Conservation (phyloP, 345 rosid species). For the Melaleuca alternifolia region DNA sequence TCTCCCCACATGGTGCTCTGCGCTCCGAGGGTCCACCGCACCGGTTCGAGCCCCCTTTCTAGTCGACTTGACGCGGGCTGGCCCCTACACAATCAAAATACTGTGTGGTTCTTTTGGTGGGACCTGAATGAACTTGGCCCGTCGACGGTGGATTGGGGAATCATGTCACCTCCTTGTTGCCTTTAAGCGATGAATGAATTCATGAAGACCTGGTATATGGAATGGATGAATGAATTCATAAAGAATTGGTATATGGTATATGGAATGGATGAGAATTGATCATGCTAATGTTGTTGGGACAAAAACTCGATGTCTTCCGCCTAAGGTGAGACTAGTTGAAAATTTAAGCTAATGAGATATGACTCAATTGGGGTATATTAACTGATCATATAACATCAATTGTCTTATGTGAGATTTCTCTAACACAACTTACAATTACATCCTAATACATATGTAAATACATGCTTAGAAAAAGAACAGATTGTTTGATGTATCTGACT, state of each 20-base stretch:
- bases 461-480: background rate
- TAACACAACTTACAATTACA: no score
- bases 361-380: no score
- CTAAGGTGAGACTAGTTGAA: no score
- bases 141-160: background rate
- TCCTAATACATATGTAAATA: background rate
- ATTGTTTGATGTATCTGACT: background rate
- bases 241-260: no score
- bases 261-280: no score
- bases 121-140: background rate
- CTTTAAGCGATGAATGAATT: background rate
- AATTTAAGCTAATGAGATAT: no score
- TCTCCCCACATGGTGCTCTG: background rate
- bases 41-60: background rate
- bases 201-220: background rate
- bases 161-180: background rate
- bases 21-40: background rate
- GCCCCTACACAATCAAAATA: background rate
- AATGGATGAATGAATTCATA: no score
- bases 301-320: no score
- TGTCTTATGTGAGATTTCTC: no score
- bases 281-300: no score
- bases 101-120: background rate
- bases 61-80: background rate
- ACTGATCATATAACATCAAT: no score